These are phyloP conservation scores for Alternaria consortialis DNA, from an alignment of 2,329 filamentous ascomycete species.

Conservation along the genomic window DNA sequence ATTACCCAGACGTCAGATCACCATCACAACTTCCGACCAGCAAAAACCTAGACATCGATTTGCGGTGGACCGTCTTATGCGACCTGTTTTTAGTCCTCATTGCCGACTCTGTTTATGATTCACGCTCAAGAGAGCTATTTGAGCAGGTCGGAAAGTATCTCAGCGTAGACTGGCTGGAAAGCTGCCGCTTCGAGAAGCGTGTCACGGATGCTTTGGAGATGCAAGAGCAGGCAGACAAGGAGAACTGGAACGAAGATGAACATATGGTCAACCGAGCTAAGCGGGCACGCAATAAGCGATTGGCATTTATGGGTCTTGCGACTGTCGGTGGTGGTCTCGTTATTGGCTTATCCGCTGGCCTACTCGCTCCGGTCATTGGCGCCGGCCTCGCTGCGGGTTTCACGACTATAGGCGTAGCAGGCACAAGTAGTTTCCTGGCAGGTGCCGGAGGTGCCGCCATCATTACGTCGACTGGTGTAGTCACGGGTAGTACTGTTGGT, in stretches of 20 bases:
- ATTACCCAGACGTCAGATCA: conserved; percentile 80
- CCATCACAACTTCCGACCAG: conserved; percentile 84
- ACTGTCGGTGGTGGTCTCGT: conserved; percentile 95
- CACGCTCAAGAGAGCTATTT: conserved; percentile 83
- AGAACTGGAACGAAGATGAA: conserved; percentile 97
- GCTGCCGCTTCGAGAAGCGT: conserved; percentile 95
- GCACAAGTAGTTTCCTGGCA: conserved; percentile 87
- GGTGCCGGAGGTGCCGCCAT: conserved; percentile 92
- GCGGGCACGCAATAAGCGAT: conserved; percentile 79
- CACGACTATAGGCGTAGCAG: conserved; percentile 90
- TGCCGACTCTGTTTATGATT: conserved; percentile 92
- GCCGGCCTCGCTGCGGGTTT: conserved; percentile 93
- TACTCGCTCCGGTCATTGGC: conserved; percentile 92
- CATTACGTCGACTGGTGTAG: conserved; percentile 87
- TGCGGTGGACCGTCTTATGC: conserved; percentile 96
- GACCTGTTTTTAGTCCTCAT: conserved; percentile 96
- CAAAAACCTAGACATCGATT: conserved; percentile 89
- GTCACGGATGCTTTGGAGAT: conserved; percentile 97
- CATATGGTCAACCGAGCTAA: conserved; percentile 90
- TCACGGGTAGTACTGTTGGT: conserved; percentile 87
- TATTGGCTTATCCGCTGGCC: conserved; percentile 91
- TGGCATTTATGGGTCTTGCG: conserved; percentile 95
- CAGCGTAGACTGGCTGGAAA: conserved; percentile 87
- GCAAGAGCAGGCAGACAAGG: conserved; percentile 92
- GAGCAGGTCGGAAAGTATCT: conserved; percentile 84